A percentile compares a stretch with the other conserved stretches of the same genome.
These are phyloP conservation scores for Ambrosia trifida DNA, from an alignment of 129 eudicot species.

Conservation along the genomic window DNA sequence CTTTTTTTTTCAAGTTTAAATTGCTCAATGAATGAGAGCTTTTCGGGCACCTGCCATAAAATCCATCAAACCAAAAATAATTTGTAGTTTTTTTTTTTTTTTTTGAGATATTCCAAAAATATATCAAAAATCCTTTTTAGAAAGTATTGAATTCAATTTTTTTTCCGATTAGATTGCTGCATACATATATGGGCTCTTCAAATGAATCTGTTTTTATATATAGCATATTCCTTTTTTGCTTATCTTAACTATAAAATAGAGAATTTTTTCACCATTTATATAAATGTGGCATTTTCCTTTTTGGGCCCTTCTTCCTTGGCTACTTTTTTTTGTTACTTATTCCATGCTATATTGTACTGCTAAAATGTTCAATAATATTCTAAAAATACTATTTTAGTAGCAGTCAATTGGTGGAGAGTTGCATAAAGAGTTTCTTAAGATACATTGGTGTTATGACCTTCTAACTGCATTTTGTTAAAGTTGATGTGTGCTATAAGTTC, in stretches of 20 bases:
- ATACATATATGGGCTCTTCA: no score
- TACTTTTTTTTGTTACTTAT: neutral
- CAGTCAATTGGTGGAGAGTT: neutral
- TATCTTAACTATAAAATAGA: neutral
- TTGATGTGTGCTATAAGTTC: slow-evolving; percentile 1
- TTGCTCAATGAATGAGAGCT: no score
- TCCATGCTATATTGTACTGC: neutral
- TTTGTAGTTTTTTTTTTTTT: neutral
- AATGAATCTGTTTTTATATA: neutral
- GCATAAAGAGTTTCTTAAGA: neutral
- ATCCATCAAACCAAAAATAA: no score
- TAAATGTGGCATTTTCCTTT: slow-evolving; percentile 10
- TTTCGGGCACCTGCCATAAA: no score
- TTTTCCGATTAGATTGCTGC: no score
- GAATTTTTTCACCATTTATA: neutral
- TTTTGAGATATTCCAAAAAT: neutral
- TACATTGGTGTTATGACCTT: neutral
- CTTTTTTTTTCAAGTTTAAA: no score
- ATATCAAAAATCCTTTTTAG: neutral
- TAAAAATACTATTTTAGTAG: neutral
- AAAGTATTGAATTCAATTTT: neutral
- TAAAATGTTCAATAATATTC: neutral
- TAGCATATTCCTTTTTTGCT: neutral
- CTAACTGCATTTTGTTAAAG: neutral
- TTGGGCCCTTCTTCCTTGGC: neutral